These are phyloP conservation scores for Hypericum perforatum DNA, from an alignment of 345 rosid species.

Conservation along the genomic window DNA sequence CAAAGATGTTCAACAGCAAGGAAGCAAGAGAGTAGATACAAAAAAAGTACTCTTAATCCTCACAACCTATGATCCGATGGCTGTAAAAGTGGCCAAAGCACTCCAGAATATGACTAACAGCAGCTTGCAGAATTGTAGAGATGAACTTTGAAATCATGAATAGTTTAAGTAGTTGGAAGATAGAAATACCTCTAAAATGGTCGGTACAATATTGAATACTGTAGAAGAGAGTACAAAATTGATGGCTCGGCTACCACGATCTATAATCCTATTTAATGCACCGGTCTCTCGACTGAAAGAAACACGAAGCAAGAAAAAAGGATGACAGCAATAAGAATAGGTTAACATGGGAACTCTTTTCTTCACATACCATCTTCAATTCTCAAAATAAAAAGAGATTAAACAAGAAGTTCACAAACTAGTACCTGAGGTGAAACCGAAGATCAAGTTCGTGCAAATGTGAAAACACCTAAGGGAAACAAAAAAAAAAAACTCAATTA, in stretches of 20 bases:
- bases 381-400: neutral
- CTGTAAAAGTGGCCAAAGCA: neutral
- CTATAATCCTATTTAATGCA: conserved; percentile 80
- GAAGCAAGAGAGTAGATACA: conserved; percentile 12
- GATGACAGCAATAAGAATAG: neutral
- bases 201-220: conserved; percentile 95
- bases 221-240: conserved; percentile 85
- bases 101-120: neutral
- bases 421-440: conserved; percentile 81
- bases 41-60: neutral
- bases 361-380: too few relatives aligned
- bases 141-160: neutral
- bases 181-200: conserved; percentile 71
- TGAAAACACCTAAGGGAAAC: conserved; percentile 57
- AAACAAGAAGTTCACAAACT: neutral
- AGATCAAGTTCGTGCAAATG: conserved; percentile 94
- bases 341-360: neutral
- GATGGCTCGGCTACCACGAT: conserved; percentile 99
- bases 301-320: conserved; percentile 16
- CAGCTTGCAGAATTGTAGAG: conserved; percentile 1
- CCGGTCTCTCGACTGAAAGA: conserved; percentile 93
- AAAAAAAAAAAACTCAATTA: neutral
- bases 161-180: conserved; percentile 9
- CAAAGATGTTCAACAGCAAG: conserved; percentile 16
- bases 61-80: conserved; percentile 8